These are phyloP conservation scores for Hypoxylon sp. DNA, from an alignment of 2,329 filamentous ascomycete genomes.

Conservation along the genomic window DNA sequence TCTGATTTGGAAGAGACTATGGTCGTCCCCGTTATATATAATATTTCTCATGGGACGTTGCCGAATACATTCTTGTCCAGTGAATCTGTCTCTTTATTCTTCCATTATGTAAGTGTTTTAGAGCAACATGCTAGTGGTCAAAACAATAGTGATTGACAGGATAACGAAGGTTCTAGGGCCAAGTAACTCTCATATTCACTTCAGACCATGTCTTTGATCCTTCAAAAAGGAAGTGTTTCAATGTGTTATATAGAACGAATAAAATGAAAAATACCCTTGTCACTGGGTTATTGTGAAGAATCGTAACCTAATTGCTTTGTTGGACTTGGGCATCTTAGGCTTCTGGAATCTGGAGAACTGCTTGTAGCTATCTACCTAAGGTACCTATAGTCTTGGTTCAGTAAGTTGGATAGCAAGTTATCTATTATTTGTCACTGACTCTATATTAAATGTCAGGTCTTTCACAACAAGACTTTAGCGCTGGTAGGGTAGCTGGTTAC, in stretches of 20 bases:
- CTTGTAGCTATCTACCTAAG: too few species aligned
- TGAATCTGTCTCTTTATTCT: background rate
- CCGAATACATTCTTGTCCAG: background rate
- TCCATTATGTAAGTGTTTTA: background rate
- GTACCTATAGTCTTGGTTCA: too few species aligned
- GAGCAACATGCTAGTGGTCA: background rate
- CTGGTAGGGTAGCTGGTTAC: too few species aligned
- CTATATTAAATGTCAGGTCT: background rate
- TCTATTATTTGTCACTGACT: background rate
- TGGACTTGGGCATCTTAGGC: background rate
- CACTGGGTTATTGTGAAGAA: background rate
- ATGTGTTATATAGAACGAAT: background rate
- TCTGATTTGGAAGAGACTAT: background rate
- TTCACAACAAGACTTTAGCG: too few species aligned
- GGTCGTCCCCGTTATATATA: background rate
- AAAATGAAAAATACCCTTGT: background rate
- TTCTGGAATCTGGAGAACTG: background rate
- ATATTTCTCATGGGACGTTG: background rate
- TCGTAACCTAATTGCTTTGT: background rate
- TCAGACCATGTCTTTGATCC: background rate
- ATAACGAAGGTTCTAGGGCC: background rate
- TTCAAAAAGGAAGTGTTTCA: background rate
- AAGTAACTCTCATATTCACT: background rate
- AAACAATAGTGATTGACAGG: conserved; percentile 1
- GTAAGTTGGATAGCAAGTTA: background rate